Base-by-base conservation (phyloP, 345 rosid species). In the Citrus glauca region DNA sequence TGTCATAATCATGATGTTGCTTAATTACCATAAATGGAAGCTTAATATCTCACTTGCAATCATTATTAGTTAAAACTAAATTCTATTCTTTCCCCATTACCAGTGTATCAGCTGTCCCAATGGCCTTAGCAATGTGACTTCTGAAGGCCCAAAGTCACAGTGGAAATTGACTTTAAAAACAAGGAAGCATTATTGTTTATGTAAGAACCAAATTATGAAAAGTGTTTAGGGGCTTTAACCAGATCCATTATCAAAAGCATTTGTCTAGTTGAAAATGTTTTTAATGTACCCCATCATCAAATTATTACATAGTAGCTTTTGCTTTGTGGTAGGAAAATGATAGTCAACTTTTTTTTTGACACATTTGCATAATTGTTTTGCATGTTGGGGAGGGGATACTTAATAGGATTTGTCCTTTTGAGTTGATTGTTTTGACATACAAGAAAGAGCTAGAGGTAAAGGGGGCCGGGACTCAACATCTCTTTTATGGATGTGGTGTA, bases 11-110 rank as follows among this genome's bases (percentile, higher is more conserved):
- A 74, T 66, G 75, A 60, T 74, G 56, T 69, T 69, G 72, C 81
- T 70, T 71, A 53, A 71, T 50, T 80, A 71, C 86, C 78, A 59
- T 81, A 76, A 33, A 71, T 79, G 77, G 87, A 82, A 87, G 77
- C 84, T 81, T 81, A 81, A 78, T 53, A 84, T 82, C 86, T 81
- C 71, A 74, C 68, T 59, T 68, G 67, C 83, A 80, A 78, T 85
- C 72, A 85, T 85, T 78, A 32, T 9, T 27, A 64, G 42, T 56
- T 68, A 62, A 61, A 25, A 53, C 30, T 40, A 53, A 17, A 5
- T 53, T 53, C n/a, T 17, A 53, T 53, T 17, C 57, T 16, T 53
- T 17, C 57, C 7, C 57, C 57, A 53, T 53, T 53, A 53, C 20
- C 19, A 19, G 56, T 16, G 20, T 50, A 50, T 50, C 14, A 17